phyloP scores from a whole-genome alignment of 768 basidiomycete genomes.

The Lactarius trivialis region DNA sequence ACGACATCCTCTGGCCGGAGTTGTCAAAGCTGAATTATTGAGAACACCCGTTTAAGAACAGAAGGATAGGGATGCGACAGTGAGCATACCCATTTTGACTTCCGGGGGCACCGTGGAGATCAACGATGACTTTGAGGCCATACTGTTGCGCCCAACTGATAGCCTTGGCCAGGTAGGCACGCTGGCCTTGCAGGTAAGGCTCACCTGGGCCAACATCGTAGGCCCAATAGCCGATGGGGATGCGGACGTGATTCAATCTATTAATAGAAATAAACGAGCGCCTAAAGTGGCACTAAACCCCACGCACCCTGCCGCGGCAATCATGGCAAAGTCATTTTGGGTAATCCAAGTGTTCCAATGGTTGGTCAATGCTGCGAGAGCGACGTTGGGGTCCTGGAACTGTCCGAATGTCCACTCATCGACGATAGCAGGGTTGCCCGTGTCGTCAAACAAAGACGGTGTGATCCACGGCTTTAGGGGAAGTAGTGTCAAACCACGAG shows the following conservation, averaged over 20 bases:
- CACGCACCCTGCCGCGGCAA: constrained; percentile 66
- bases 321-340: constrained; percentile 67
- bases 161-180: constrained; percentile 61
- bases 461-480: constrained; percentile 62
- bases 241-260: constrained; percentile 74
- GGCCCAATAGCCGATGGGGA: constrained; percentile 90
- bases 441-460: constrained; percentile 66
- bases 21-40: constrained; percentile 64
- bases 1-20: constrained; percentile 57
- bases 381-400: constrained; percentile 46
- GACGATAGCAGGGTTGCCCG: constrained; percentile 47
- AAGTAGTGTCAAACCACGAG: neutral
- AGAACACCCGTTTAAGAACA: neutral
- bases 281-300: neutral
- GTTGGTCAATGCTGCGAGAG: constrained; percentile 43
- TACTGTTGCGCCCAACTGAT: constrained; percentile 62
- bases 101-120: constrained; percentile 67
- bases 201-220: constrained; percentile 74
- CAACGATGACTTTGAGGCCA: constrained; percentile 76
- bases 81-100: constrained; percentile 68
- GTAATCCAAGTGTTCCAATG: constrained; percentile 87
- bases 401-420: constrained; percentile 79
- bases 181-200: constrained; percentile 73
- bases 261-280: constrained; percentile 4
- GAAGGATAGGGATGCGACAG: neutral